Conservation (phyloP, 495 filamentous ascomycete species). For the Sordaria brevicollis region DNA sequence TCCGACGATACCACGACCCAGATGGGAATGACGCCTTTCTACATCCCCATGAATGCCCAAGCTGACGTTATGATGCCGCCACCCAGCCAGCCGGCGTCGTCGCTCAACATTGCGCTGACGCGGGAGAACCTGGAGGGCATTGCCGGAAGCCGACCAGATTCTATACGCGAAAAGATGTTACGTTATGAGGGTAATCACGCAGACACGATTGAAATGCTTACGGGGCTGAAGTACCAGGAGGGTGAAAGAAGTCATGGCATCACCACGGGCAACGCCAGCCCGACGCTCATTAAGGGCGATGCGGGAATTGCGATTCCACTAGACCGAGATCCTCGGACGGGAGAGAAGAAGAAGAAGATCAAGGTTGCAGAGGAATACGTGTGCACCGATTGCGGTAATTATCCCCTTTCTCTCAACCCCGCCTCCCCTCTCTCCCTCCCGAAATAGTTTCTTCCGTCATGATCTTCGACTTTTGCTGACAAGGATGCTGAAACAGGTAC, state of each 20-base stretch:
- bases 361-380: slow-evolving; percentile 91
- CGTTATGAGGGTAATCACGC: slow-evolving; percentile 68
- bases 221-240: slow-evolving; percentile 76
- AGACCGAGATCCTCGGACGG: slow-evolving; percentile 57
- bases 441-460: neutral
- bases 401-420: neutral
- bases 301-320: slow-evolving; percentile 72
- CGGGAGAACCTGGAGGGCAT: slow-evolving; percentile 73
- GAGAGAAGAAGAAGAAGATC: slow-evolving; percentile 78
- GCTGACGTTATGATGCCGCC: slow-evolving; percentile 50
- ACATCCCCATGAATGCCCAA: slow-evolving; percentile 11
- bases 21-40: slow-evolving; percentile 4
- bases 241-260: slow-evolving; percentile 85
- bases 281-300: slow-evolving; percentile 74
- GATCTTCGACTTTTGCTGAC: neutral
- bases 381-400: slow-evolving; percentile 79
- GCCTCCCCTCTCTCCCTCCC: neutral
- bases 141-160: slow-evolving; percentile 55
- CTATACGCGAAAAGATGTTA: slow-evolving; percentile 67
- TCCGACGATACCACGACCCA: slow-evolving; percentile 33
- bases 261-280: slow-evolving; percentile 71
- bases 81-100: slow-evolving; percentile 49
- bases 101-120: slow-evolving; percentile 56
- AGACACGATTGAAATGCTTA: slow-evolving; percentile 89
- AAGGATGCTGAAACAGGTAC: slow-evolving; percentile 37